These are phyloP conservation scores for Tympanopsis confertula DNA, from an alignment of 2,329 filamentous ascomycete genomes.

Conservation along the genomic window DNA sequence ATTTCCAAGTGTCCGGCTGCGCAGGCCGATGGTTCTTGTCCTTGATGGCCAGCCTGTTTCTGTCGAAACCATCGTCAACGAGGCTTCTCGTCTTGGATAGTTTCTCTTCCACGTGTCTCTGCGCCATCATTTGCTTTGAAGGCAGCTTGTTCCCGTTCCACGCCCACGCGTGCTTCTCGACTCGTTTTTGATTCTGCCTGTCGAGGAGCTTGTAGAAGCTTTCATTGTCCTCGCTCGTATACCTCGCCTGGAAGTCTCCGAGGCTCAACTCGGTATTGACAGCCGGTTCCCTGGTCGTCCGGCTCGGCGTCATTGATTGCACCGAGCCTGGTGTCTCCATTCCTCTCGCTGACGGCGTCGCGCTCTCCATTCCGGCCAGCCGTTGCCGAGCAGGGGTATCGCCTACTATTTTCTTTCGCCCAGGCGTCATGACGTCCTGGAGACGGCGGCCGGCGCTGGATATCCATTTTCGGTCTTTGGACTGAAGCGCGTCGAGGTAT, in stretches of 20 bases:
- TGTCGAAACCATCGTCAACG: slow-evolving; percentile 43
- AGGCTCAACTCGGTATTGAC: slow-evolving; percentile 72
- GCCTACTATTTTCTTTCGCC: no score
- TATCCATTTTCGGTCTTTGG: slow-evolving; percentile 77
- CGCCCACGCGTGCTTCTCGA: slow-evolving; percentile 79
- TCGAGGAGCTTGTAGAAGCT: slow-evolving; percentile 89
- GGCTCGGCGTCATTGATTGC: slow-evolving; percentile 20
- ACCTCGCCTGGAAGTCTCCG: slow-evolving; percentile 76
- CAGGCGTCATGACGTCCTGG: slow-evolving; percentile 71
- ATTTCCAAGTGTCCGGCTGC: slow-evolving; percentile 65
- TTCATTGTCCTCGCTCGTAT: slow-evolving; percentile 96
- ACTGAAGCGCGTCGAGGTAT: slow-evolving; percentile 82
- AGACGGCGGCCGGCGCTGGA: slow-evolving; percentile 63
- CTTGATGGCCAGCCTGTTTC: slow-evolving; percentile 49
- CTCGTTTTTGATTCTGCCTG: slow-evolving; percentile 73
- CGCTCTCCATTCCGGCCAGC: slow-evolving; percentile 14
- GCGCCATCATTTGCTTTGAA: slow-evolving; percentile 65
- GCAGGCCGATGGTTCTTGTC: slow-evolving; percentile 64
- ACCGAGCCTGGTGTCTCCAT: slow-evolving; percentile 65
- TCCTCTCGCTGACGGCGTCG: slow-evolving; percentile 55
- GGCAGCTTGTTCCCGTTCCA: slow-evolving; percentile 80
- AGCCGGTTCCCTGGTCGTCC: slow-evolving; percentile 26
- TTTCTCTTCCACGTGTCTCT: slow-evolving; percentile 47
- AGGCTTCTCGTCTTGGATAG: slow-evolving; percentile 33
- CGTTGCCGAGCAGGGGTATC: no score